Percentiles rank a stretch among this genome's conserved stretches.
Conservation (phyloP, 768 basidiomycete species). For the Xanthoconium stramineum region DNA sequence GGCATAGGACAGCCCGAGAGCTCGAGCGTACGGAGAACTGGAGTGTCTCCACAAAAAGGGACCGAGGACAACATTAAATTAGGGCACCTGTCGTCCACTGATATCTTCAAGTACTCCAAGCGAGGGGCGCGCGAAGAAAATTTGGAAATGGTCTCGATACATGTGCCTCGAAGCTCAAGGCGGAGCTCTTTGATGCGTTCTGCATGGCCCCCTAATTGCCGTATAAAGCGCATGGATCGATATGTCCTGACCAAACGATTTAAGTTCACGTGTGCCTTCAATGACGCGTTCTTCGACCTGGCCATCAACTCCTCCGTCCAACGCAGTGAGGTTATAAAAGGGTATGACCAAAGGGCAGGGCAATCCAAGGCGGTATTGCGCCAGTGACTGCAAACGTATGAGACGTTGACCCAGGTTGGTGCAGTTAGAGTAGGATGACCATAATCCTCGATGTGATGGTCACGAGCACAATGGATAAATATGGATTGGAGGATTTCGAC, state of each 20-base stretch:
- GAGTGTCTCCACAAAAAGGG: background rate
- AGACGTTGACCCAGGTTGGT: constrained; percentile 8
- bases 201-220: background rate
- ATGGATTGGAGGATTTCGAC: background rate
- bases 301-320: constrained; percentile 41
- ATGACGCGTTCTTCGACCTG: constrained; percentile 39
- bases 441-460: background rate
- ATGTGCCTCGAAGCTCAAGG: background rate
- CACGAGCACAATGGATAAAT: constrained; percentile 7
- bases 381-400: constrained; percentile 32
- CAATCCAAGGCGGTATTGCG: constrained; percentile 40
- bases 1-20: background rate
- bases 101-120: background rate
- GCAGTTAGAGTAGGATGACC: background rate
- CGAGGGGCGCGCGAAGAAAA: background rate
- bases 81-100: background rate
- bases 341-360: constrained; percentile 39
- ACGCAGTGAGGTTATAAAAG: constrained; percentile 27
- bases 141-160: background rate
- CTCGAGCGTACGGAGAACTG: background rate
- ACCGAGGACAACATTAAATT: background rate
- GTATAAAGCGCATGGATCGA: no score
- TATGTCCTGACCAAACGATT: no score
- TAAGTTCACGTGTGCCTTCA: background rate
- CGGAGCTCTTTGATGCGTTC: background rate